Evolutionary conservation across 805 yeast species (phyloP).

Genomic region (Wickerhamiella siamensis): DNA sequence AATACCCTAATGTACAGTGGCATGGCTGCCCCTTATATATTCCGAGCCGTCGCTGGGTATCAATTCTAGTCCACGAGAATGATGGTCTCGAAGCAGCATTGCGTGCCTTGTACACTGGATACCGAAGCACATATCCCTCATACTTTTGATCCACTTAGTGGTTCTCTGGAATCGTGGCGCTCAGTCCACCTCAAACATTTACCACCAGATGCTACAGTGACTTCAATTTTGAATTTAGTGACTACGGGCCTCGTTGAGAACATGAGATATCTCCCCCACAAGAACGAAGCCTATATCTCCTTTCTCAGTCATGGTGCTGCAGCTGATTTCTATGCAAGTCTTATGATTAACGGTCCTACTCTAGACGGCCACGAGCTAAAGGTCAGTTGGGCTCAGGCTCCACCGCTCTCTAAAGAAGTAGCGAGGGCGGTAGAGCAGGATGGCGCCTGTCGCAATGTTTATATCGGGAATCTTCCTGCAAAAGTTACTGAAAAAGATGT

Average conservation of each 20-base stretch:
- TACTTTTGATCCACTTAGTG: no score
- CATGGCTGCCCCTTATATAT: no score
- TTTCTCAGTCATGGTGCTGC: conserved; percentile 85
- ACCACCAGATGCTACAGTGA: conserved; percentile 65
- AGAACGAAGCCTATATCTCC: conserved; percentile 80
- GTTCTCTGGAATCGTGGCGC: conserved; percentile 29
- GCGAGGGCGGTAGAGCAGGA: conserved; percentile 63
- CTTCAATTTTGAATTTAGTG: conserved; percentile 77
- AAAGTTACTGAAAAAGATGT: conserved; percentile 54
- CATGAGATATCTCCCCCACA: conserved; percentile 57
- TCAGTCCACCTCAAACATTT: conserved; percentile 84
- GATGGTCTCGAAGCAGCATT: background rate
- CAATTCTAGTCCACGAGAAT: no score
- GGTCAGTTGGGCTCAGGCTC: conserved; percentile 86
- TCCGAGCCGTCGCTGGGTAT: no score
- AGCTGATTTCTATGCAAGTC: conserved; percentile 82
- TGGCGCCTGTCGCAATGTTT: conserved; percentile 89
- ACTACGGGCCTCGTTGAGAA: conserved; percentile 81
- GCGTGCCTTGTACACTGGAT: no score
- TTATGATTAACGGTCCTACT: conserved; percentile 66
- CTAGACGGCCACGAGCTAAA: conserved; percentile 71
- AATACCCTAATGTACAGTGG: no score
- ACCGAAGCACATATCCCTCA: no score
- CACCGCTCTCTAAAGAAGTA: conserved; percentile 61
- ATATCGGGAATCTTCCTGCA: conserved; percentile 64